Evolutionary conservation across 768 basidiomycete genomes (phyloP), one percentile per base, ranked within the genome.

Genomic region (Butyriboletus loyo): DNA sequence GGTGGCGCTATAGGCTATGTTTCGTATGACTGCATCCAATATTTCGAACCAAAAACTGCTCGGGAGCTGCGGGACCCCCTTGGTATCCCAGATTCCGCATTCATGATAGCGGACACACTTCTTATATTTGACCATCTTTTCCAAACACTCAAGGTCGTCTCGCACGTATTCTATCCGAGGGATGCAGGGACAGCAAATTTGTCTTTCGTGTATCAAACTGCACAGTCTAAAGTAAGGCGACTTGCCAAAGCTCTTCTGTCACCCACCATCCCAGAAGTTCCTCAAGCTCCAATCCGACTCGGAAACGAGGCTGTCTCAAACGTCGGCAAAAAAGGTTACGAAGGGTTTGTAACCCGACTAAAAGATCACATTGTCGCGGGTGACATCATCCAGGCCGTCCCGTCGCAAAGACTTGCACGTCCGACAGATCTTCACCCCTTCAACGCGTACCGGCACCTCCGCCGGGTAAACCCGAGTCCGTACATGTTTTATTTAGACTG

Each of bases 401-500:
- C 97, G 8, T 95, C 92, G 10, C 97, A 98, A 68, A 79, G 95
- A 27, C 76, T 98, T 28, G 75, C 90, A 14, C 82, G 92, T 31
- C 87, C 89, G 32, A 98, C 97, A 0, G 69, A 80, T 19, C 75
- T 99, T 19, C 93, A 98, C 68, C 96, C 97, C 2, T 99, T 99
- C 78, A 99, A 98, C 73, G 93, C 87, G 7, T 99, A 98, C 66
- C 79, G 97, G 45, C 89, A 92, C 49, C 78, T 99, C 40, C 86
- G 97, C 40, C 87, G 95, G 63, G 82, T 98, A 55, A 99, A 99
- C 63, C 97, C 97, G 1, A 96, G 92, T 49, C 97, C 97, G 15
- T 98, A 99, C 72, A 98, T 97, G 95, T 99, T 95, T 73, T 99
- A 94, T 67, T 69, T 99, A 61, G 91, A 98, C 62, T 96, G 93